These are phyloP conservation scores for Lactarius evosmus DNA, from an alignment of 768 basidiomycete genomes.

Conservation along the genomic window DNA sequence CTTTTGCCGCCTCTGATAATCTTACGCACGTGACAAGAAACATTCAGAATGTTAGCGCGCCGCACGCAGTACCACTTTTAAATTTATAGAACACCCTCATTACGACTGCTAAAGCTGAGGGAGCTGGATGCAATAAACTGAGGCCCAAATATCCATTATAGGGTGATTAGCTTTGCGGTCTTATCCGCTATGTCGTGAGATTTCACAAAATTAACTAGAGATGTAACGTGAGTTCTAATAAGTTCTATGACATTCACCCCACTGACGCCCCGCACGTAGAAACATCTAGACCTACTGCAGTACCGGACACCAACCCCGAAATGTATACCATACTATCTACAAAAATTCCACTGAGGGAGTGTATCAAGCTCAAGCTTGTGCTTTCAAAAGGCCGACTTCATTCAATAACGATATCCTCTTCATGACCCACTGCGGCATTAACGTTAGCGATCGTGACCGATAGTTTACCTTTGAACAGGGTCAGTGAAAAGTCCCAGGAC, in stretches of 20 bases:
- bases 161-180: neutral
- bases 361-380: neutral
- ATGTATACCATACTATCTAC: neutral
- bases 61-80: neutral
- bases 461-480: neutral
- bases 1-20: neutral
- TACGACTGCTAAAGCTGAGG: neutral
- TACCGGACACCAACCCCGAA: neutral
- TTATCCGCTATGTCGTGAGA: conserved; percentile 15
- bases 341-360: neutral
- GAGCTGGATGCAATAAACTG: neutral
- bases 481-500: neutral
- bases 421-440: neutral
- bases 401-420: neutral
- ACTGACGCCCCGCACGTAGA: neutral
- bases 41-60: neutral
- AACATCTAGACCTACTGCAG: neutral
- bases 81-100: neutral
- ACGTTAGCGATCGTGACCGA: neutral
- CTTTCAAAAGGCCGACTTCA: neutral
- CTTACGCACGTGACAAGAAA: neutral
- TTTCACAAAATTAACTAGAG: neutral
- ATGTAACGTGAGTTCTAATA: neutral
- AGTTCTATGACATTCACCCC: neutral
- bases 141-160: neutral